phyloP scores from a whole-genome alignment of 192 early-diverging fungal genomes.

The Mortierella hygrophila region DNA sequence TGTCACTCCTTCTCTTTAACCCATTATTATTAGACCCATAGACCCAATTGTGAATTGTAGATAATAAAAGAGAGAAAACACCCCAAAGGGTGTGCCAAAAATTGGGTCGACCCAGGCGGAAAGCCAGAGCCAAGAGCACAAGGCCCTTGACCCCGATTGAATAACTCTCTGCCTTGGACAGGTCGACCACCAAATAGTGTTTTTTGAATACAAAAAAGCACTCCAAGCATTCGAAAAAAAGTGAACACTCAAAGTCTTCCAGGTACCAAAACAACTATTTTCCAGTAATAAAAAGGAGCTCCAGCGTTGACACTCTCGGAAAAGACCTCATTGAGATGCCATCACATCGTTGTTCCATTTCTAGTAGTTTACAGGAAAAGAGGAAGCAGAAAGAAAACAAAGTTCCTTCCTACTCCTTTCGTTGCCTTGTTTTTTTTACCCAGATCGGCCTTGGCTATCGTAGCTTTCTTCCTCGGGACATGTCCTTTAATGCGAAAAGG shows the following conservation, averaged over 20 bases:
- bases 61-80: background rate
- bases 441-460: conserved; percentile 38
- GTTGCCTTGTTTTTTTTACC: conserved; percentile 12
- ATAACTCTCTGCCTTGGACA: conserved; percentile 42
- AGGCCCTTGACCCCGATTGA: conserved; percentile 27
- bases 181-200: conserved; percentile 37
- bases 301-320: conserved; percentile 56
- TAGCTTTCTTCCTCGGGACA: conserved; percentile 47
- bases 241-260: conserved; percentile 16
- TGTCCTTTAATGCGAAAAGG: conserved; percentile 57
- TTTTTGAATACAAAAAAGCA: conserved; percentile 31
- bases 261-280: conserved; percentile 27
- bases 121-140: conserved; percentile 16
- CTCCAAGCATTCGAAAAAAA: conserved; percentile 34
- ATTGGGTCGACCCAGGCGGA: conserved; percentile 43
- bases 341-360: conserved; percentile 40
- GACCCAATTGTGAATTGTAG: background rate
- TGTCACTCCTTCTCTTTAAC: background rate
- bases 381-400: background rate
- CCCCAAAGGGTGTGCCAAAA: conserved; percentile 43
- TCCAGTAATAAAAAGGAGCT: conserved; percentile 23
- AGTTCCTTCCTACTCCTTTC: background rate
- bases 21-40: background rate
- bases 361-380: conserved; percentile 30
- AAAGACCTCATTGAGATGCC: conserved; percentile 45